Conservation (phyloP, 2,329 filamentous ascomycete species). For the Epichloe sp. region DNA sequence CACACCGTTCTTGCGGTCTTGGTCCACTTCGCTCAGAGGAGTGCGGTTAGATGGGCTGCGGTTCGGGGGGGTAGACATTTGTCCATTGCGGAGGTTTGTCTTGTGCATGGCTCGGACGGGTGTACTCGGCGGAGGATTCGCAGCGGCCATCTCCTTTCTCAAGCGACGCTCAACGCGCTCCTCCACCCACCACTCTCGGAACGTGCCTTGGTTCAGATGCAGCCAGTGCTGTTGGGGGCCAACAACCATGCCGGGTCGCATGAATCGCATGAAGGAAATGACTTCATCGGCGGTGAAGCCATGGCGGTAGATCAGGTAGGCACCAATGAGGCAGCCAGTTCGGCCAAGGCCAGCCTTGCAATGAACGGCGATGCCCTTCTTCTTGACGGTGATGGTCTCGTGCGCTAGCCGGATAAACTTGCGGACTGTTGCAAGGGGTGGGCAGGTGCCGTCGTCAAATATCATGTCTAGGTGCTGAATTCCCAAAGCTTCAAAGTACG, state of each 20-base stretch:
- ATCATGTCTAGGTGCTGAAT: conserved; percentile 99
- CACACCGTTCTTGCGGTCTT: conserved; percentile 57
- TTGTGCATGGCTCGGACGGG: conserved; percentile 50
- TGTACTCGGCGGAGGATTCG: conserved; percentile 40
- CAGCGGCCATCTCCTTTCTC: conserved; percentile 42
- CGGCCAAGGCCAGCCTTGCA: conserved; percentile 95
- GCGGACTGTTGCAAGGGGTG: conserved; percentile 73
- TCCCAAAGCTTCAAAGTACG: conserved; percentile 91
- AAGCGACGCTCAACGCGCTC: conserved; percentile 64
- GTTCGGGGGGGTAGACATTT: conserved; percentile 76
- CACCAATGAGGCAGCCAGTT: conserved; percentile 91
- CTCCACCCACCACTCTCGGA: conserved; percentile 98
- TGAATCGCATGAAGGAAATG: conserved; percentile 97
- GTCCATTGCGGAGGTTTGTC: conserved; percentile 45
- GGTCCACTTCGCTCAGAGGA: conserved; percentile 87
- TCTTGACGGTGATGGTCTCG: conserved; percentile 81
- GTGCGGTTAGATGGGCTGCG: conserved; percentile 61
- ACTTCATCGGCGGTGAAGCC: conserved; percentile 96
- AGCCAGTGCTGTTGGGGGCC: conserved; percentile 98
- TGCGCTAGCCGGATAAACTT: conserved; percentile 93
- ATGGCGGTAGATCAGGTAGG: conserved; percentile 93
- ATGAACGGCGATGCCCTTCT: conserved; percentile 91
- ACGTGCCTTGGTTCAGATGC: conserved; percentile 88
- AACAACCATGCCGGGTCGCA: conserved; percentile 97
- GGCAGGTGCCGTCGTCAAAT: conserved; percentile 96